Base-by-base conservation (phyloP, 2,329 filamentous ascomycete species). In the Pezicula carpinea region DNA sequence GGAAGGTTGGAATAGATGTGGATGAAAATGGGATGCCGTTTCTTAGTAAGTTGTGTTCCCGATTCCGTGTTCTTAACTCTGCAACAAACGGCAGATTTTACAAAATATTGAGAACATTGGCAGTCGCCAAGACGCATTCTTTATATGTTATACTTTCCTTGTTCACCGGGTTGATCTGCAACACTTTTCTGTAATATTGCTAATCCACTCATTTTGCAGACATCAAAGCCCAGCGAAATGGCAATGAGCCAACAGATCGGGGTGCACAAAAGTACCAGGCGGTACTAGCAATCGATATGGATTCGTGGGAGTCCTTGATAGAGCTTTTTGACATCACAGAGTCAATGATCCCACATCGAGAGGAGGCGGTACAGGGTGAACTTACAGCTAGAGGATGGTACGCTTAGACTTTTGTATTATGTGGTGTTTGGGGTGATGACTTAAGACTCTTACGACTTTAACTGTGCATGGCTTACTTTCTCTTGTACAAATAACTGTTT, bases 231-330 rank as follows among this genome's bases (percentile, higher is more conserved):
- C 43, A 49, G 40, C 18, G 39, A 50, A 47, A 52, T 21, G 31
- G 46, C 21, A 48, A 32, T 43, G 51, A 54, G 15, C 64, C 68
- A 17, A 58, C 70, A 55, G 63, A 67, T 46, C 74, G 79, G 50
- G 77, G 80, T 34, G 72, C 80, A 15, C 73, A 81, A 49, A 82
- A 87, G 57, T 85, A 93, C 53, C 93, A 99, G 67, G 88, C 91
- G 11, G 85, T 99, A 18, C 80, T 97, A 63, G 85, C 87, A 11
- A 79, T 99, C 52, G 90, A 97, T 57, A 93, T 90, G 72, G 75
- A 80, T 1, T 87, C 80, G 0, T 99, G 92, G 92, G 72, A 80
- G 55, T 79, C 87, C 17, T 74, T 96, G 38, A 84, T 95, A 41
- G 66, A 86, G 8, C 80, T 80, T 0, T 95, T 91, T 59, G 72